phyloP scores from a whole-genome alignment of 164 flowering plant genomes.

The Stephania cephalantha region DNA sequence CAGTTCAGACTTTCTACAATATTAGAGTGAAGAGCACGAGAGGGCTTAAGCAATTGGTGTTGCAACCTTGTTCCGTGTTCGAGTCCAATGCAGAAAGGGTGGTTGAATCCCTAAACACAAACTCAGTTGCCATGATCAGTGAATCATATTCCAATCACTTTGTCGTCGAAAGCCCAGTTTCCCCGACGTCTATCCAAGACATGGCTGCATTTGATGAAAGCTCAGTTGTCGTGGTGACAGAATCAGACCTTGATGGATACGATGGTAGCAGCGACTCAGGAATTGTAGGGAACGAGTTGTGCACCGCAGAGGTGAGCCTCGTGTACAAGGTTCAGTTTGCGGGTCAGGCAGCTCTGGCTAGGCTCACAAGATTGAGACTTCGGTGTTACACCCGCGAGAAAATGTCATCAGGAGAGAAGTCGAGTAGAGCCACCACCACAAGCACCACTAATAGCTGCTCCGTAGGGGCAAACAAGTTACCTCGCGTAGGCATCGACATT shows the following conservation, averaged over 20 bases:
- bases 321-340: conserved; percentile 56
- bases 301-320: conserved; percentile 47
- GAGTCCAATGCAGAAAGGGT: neutral
- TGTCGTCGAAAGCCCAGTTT: neutral
- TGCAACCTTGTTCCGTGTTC: neutral
- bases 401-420: conserved; percentile 21
- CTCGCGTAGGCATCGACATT: conserved; percentile 55
- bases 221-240: conserved; percentile 63
- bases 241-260: conserved; percentile 77
- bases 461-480: conserved; percentile 35
- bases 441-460: conserved; percentile 26
- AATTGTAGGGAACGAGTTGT: conserved; percentile 34
- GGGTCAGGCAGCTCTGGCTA: conserved; percentile 56
- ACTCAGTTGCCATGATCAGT: neutral
- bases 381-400: conserved; percentile 32
- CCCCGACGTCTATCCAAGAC: neutral
- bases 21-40: conserved; percentile 27
- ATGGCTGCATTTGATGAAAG: conserved; percentile 44
- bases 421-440: conserved; percentile 18
- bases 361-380: conserved; percentile 65
- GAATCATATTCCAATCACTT: conserved; percentile 4
- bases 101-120: neutral
- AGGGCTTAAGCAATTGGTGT: conserved; percentile 11
- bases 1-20: conserved; percentile 58
- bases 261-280: conserved; percentile 26